Percentiles rank a stretch among this genome's conserved stretches.
phyloP scores from a whole-genome alignment of 148 eudicot species.

The Selenicereus undatus region DNA sequence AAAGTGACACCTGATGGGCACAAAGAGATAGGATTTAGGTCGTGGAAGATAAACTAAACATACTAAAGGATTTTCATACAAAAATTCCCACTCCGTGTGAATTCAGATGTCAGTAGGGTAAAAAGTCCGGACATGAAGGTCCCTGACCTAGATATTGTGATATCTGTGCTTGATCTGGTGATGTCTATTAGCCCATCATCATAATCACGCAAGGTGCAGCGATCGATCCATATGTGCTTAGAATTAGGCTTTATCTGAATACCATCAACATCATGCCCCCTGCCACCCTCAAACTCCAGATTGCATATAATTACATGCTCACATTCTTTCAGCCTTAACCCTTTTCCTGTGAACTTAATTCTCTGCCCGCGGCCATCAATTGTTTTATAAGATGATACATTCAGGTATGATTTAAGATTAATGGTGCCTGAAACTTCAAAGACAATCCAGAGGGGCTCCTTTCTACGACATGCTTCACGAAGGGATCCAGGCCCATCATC shows the following conservation, averaged over 20 bases:
- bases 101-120: not conserved
- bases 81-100: not conserved
- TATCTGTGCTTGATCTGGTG: slow-evolving; percentile 76
- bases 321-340: slow-evolving; percentile 83
- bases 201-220: slow-evolving; percentile 70
- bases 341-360: slow-evolving; percentile 74
- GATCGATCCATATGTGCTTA: slow-evolving; percentile 93
- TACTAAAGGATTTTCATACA: not conserved
- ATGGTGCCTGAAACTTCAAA: slow-evolving; percentile 88
- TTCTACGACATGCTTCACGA: slow-evolving; percentile 72
- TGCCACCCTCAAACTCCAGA: slow-evolving; percentile 81
- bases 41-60: too few relatives aligned
- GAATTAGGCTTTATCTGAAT: slow-evolving; percentile 93
- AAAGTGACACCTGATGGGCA: slow-evolving; percentile 59
- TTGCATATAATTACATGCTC: slow-evolving; percentile 87
- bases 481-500: slow-evolving; percentile 99
- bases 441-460: slow-evolving; percentile 88
- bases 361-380: slow-evolving; percentile 90
- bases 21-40: too few relatives aligned
- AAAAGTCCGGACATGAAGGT: not conserved
- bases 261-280: slow-evolving; percentile 86
- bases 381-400: slow-evolving; percentile 77
- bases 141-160: slow-evolving; percentile 80
- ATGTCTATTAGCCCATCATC: slow-evolving; percentile 94
- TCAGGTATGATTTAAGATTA: slow-evolving; percentile 54